Evolutionary conservation across 805 yeast genomes (phyloP).

Genomic region (Saccharomycopsis microspora): DNA sequence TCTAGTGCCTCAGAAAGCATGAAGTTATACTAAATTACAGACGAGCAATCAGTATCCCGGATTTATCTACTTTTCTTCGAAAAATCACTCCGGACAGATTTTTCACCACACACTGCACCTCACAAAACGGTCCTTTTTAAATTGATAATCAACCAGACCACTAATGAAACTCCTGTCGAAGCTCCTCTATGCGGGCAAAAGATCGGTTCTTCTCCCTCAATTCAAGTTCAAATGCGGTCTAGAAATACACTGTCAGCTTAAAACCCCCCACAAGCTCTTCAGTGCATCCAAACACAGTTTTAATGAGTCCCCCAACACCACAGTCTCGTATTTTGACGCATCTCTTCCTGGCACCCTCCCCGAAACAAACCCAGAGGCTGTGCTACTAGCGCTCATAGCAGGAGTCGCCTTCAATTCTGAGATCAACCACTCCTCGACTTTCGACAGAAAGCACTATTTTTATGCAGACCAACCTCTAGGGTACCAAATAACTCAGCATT

Average conservation of each 20-base stretch:
- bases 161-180: too few relatives aligned
- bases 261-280: slow-evolving; percentile 65
- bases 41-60: too few relatives aligned
- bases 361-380: slow-evolving; percentile 58
- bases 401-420: slow-evolving; percentile 58
- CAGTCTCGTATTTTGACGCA: slow-evolving; percentile 68
- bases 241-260: slow-evolving; percentile 87
- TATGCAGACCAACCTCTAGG: slow-evolving; percentile 96
- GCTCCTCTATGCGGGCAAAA: background rate
- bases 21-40: too few relatives aligned
- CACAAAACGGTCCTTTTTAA: too few relatives aligned
- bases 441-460: slow-evolving; percentile 92
- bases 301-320: slow-evolving; percentile 50
- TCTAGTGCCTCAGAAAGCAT: too few relatives aligned
- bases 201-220: slow-evolving; percentile 14
- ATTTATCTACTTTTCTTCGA: too few relatives aligned
- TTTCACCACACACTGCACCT: too few relatives aligned
- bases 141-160: too few relatives aligned
- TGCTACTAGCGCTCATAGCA: slow-evolving; percentile 58
- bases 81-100: too few relatives aligned
- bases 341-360: slow-evolving; percentile 95
- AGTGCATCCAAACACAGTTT: slow-evolving; percentile 44
- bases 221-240: slow-evolving; percentile 66
- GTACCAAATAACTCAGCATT: slow-evolving; percentile 89
- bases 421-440: slow-evolving; percentile 46